Percentiles rank a stretch among this genome's conserved stretches.
Conservation (phyloP, 495 filamentous ascomycete species). For the Lasiosphaeris hirsuta region DNA sequence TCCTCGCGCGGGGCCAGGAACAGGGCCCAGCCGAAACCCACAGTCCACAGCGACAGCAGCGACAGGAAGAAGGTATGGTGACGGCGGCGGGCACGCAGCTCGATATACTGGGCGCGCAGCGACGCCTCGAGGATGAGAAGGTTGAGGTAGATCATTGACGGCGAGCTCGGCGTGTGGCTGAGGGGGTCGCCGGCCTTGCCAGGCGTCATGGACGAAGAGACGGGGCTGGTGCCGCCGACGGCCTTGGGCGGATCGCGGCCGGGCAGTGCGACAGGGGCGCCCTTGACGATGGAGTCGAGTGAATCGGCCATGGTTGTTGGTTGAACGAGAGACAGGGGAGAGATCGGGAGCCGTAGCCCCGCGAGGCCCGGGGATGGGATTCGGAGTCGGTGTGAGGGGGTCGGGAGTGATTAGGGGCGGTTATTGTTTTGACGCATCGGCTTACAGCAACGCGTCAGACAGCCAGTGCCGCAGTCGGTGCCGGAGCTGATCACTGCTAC, state of each 20-base stretch:
- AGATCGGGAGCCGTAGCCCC: no score
- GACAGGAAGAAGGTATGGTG: constrained; percentile 94
- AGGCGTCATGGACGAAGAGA: constrained; percentile 37
- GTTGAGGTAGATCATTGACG: constrained; percentile 96
- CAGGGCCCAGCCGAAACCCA: constrained; percentile 79
- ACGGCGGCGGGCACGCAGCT: constrained; percentile 79
- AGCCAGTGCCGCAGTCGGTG: no score
- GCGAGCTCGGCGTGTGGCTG: constrained; percentile 78
- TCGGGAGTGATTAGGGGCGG: no score
- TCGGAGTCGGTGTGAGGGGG: no score
- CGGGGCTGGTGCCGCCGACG: constrained; percentile 37
- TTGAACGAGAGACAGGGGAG: neutral
- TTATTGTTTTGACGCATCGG: no score
- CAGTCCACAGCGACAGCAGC: constrained; percentile 72
- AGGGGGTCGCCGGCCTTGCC: constrained; percentile 65
- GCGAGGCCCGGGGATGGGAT: no score
- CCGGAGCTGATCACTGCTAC: no score
- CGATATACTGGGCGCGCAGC: constrained; percentile 86
- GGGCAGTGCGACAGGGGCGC: constrained; percentile 51
- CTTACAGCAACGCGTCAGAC: no score
- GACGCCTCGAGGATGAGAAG: constrained; percentile 95
- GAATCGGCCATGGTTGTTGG: constrained; percentile 46
- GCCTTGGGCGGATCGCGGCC: constrained; percentile 29
- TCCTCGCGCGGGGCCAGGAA: constrained; percentile 89
- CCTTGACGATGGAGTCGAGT: constrained; percentile 87